phyloP scores from a whole-genome alignment of 2,329 filamentous ascomycete genomes.

The Zymoseptoria passerinii region DNA sequence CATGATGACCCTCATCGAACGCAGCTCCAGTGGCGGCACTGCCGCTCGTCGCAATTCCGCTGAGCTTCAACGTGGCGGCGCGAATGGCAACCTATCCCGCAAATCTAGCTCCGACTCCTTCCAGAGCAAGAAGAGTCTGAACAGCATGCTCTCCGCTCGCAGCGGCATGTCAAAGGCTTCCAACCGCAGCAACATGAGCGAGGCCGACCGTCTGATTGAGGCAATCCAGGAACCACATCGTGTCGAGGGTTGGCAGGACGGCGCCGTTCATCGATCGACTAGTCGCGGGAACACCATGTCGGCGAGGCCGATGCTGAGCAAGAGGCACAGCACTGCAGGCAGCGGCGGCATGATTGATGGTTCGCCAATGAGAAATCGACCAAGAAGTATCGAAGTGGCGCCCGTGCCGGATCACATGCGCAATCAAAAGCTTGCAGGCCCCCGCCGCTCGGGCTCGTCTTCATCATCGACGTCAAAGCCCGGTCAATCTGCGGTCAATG shows the following conservation, averaged over 20 bases:
- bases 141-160: slow-evolving; percentile 35
- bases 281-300: slow-evolving; percentile 14
- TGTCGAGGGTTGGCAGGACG: slow-evolving; percentile 24
- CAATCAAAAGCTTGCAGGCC: not conserved
- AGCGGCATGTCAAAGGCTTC: slow-evolving; percentile 28
- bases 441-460: slow-evolving; percentile 35
- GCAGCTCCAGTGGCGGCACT: slow-evolving; percentile 27
- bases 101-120: slow-evolving; percentile 37
- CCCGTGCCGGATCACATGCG: slow-evolving; percentile 20
- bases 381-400: slow-evolving; percentile 18
- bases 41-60: slow-evolving; percentile 12
- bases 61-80: not conserved
- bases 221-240: slow-evolving; percentile 55
- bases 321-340: slow-evolving; percentile 20
- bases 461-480: slow-evolving; percentile 11
- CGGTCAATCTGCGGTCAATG: slow-evolving; percentile 34
- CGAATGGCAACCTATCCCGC: slow-evolving; percentile 15
- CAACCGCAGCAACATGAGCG: slow-evolving; percentile 43
- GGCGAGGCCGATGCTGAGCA: slow-evolving; percentile 19
- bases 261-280: slow-evolving; percentile 9
- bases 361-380: slow-evolving; percentile 11
- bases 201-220: slow-evolving; percentile 63
- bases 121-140: slow-evolving; percentile 45
- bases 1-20: slow-evolving; percentile 57
- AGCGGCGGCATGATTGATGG: slow-evolving; percentile 3